Evolutionary conservation across 768 basidiomycete genomes (phyloP).

Genomic region (Mycena pura): DNA sequence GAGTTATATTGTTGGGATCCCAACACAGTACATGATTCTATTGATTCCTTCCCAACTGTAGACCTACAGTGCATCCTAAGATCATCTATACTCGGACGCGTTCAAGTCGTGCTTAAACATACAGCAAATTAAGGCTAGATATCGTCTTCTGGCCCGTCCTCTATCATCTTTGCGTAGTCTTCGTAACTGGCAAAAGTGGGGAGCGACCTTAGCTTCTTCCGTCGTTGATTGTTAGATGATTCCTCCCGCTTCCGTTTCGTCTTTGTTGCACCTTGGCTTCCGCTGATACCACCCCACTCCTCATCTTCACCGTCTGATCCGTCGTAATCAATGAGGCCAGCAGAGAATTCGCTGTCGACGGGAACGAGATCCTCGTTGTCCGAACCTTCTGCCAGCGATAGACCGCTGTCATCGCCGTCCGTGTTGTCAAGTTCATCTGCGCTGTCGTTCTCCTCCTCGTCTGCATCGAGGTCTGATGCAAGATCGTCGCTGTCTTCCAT

Average conservation of each 20-base stretch:
- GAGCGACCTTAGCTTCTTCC: conserved; percentile 72
- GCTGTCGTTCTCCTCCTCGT: conserved; percentile 40
- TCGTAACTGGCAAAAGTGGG: conserved; percentile 90
- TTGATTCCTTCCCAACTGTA: too few species aligned
- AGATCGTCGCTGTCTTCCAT: conserved; percentile 39
- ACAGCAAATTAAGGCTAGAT: too few species aligned
- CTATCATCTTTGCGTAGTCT: conserved; percentile 85
- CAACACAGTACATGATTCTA: too few species aligned
- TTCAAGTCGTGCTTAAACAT: too few species aligned
- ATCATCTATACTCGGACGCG: too few species aligned
- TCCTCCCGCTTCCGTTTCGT: conserved; percentile 58
- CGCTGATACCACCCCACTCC: conserved; percentile 70
- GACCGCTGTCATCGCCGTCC: conserved; percentile 49
- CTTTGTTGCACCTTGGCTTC: conserved; percentile 36
- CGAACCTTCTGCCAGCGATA: conserved; percentile 68
- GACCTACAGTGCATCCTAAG: too few species aligned
- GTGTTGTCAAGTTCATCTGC: conserved; percentile 41
- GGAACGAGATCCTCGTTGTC: conserved; percentile 76
- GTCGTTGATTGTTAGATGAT: conserved; percentile 41
- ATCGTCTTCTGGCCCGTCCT: conserved; percentile 75
- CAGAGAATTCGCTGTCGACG: conserved; percentile 60
- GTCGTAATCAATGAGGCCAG: conserved; percentile 66
- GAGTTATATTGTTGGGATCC: too few species aligned
- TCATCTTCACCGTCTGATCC: conserved; percentile 57
- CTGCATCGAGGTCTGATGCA: conserved; percentile 40